A percentile compares a stretch with the other conserved stretches of the same genome.
These are phyloP conservation scores for Malus hybrid DNA, from an alignment of 331 rosid species.

Conservation along the genomic window DNA sequence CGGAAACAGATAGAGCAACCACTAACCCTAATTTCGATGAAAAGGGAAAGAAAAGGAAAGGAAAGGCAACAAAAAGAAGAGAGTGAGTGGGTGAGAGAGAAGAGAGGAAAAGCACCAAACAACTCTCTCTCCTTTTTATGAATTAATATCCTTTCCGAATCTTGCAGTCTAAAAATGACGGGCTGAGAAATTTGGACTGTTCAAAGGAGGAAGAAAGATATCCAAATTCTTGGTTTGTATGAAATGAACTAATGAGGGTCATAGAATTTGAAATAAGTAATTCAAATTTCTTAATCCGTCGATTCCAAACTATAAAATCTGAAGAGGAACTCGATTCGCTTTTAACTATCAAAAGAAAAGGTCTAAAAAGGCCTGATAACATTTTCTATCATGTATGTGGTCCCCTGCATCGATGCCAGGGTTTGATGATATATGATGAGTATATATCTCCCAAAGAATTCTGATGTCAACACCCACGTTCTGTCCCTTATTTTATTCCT, in stretches of 20 bases:
- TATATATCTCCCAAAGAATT: slow-evolving; percentile 3
- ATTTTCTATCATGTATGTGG: slow-evolving; percentile 12
- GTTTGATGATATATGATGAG: background rate
- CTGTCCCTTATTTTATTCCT: slow-evolving; percentile 3
- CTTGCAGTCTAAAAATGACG: fast-evolving
- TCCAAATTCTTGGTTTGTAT: no score
- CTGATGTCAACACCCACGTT: slow-evolving; percentile 32
- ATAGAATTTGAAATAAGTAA: no score
- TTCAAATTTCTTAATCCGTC: no score
- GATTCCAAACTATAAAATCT: no score
- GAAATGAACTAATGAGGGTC: no score
- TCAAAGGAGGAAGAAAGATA: no score
- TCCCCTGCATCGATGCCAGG: slow-evolving; percentile 15
- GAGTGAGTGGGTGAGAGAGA: no score
- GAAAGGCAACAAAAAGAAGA: background rate
- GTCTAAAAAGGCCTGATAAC: background rate
- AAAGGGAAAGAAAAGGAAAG: background rate
- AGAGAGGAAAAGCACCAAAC: background rate
- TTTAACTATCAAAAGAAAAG: no score
- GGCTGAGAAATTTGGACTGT: fast-evolving
- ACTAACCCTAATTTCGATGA: background rate
- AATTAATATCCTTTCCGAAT: no score
- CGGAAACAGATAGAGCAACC: background rate
- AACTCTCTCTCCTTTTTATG: background rate
- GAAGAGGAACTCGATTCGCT: no score